phyloP scores from a whole-genome alignment of 2,329 filamentous ascomycete genomes.

The Aureobasidium musti region DNA sequence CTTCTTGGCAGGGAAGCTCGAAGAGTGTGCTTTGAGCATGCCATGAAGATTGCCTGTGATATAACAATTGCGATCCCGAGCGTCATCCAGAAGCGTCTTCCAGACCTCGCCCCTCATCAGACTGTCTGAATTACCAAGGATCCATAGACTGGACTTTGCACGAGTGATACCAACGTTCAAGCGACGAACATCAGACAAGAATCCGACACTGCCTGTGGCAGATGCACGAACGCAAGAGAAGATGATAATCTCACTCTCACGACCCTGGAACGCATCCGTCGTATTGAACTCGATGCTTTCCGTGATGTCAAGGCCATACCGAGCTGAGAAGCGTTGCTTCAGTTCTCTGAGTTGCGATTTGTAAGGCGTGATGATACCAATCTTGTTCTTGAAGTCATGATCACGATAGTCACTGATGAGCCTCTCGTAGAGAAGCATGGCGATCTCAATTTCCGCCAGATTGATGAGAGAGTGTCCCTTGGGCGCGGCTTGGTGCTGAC shows the following conservation, averaged over 20 bases:
- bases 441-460: constrained; percentile 79
- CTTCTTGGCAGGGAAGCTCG: constrained; percentile 40
- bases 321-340: constrained; percentile 69
- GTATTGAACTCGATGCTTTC: constrained; percentile 95
- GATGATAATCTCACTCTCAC: constrained; percentile 97
- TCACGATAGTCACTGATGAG: constrained; percentile 70
- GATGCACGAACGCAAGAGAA: constrained; percentile 97
- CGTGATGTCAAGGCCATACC: constrained; percentile 73
- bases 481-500: constrained; percentile 76
- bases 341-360: constrained; percentile 87
- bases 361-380: constrained; percentile 97
- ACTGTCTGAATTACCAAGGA: constrained; percentile 87
- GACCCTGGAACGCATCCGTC: constrained; percentile 95
- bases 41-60: constrained; percentile 65
- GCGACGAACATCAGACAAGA: constrained; percentile 95
- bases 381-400: constrained; percentile 74
- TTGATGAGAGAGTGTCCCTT: constrained; percentile 91
- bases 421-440: constrained; percentile 79
- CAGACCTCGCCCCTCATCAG: constrained; percentile 88
- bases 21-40: constrained; percentile 58
- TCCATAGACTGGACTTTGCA: constrained; percentile 95
- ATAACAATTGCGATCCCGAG: constrained; percentile 71
- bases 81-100: constrained; percentile 81
- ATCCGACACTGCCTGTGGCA: constrained; percentile 92
- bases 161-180: constrained; percentile 99